Evolutionary conservation across 768 basidiomycete genomes (phyloP).

Genomic region (Mycena vulgaris): DNA sequence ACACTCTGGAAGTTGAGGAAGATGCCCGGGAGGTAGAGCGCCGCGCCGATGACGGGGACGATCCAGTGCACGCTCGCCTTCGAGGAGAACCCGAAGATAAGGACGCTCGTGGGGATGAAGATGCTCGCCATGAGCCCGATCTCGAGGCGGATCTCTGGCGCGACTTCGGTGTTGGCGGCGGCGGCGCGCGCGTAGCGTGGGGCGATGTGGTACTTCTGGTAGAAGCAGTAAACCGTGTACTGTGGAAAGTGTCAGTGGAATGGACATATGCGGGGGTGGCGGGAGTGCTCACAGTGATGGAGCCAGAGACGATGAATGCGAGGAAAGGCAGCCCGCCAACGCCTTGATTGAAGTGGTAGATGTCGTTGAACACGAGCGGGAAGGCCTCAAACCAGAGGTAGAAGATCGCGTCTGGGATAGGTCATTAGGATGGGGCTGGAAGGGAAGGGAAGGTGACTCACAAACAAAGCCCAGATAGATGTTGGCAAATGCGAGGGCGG

Average conservation of each 20-base stretch:
- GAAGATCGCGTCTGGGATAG: slow-evolving; percentile 42
- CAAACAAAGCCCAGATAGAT: slow-evolving; percentile 51
- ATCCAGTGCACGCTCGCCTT: slow-evolving; percentile 51
- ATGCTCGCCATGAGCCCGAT: slow-evolving; percentile 50
- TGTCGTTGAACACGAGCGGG: slow-evolving; percentile 50
- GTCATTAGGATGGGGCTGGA: background rate
- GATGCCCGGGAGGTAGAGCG: slow-evolving; percentile 50
- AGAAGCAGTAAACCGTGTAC: slow-evolving; percentile 41
- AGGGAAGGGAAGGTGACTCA: slow-evolving; percentile 11
- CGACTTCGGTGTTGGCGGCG: slow-evolving; percentile 28
- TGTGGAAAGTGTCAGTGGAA: slow-evolving; percentile 5
- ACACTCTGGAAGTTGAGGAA: slow-evolving; percentile 49
- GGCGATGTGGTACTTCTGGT: slow-evolving; percentile 42
- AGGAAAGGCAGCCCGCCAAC: slow-evolving; percentile 50
- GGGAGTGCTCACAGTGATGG: slow-evolving; percentile 28
- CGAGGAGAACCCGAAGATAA: slow-evolving; percentile 53
- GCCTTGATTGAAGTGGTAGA: slow-evolving; percentile 51
- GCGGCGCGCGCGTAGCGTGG: slow-evolving; percentile 36
- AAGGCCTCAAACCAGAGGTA: slow-evolving; percentile 55
- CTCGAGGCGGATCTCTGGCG: slow-evolving; percentile 51
- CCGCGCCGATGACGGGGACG: slow-evolving; percentile 50
- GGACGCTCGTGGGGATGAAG: slow-evolving; percentile 50
- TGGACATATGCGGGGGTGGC: background rate
- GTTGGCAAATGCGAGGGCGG: slow-evolving; percentile 48
- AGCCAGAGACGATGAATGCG: slow-evolving; percentile 41